Evolutionary conservation across 164 flowering plant genomes (phyloP).

Genomic region (Vitis cinerea): DNA sequence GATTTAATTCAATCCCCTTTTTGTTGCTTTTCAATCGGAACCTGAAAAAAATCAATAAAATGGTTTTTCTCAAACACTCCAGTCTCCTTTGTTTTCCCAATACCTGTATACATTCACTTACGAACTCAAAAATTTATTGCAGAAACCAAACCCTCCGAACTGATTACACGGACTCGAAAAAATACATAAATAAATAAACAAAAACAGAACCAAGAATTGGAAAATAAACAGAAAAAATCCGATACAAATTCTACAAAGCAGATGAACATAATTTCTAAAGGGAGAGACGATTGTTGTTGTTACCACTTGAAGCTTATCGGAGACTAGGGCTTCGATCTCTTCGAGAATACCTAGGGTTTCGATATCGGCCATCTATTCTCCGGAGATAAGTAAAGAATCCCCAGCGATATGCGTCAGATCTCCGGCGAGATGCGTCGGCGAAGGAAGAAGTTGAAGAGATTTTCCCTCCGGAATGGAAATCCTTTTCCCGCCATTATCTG

Average conservation of each 20-base stretch:
- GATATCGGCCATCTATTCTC: slow-evolving; percentile 28
- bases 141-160: too few species aligned
- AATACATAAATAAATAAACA: too few species aligned
- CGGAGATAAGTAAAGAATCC: too few species aligned
- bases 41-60: too few species aligned
- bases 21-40: too few species aligned
- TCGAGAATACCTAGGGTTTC: slow-evolving; percentile 56
- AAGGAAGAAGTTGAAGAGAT: background rate
- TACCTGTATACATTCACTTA: too few species aligned
- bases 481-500: slow-evolving; percentile 4
- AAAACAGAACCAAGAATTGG: background rate
- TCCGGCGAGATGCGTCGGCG: background rate
- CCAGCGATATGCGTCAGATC: background rate
- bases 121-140: too few species aligned
- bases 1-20: too few species aligned
- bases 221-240: background rate
- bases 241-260: background rate
- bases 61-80: too few species aligned
- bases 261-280: background rate
- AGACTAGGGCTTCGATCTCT: slow-evolving; percentile 53
- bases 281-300: background rate
- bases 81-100: too few species aligned
- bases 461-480: slow-evolving; percentile 8
- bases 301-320: slow-evolving; percentile 75
- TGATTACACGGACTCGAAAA: too few species aligned